phyloP scores from a whole-genome alignment of 306 rosid species.

The Begonia loranthoides region DNA sequence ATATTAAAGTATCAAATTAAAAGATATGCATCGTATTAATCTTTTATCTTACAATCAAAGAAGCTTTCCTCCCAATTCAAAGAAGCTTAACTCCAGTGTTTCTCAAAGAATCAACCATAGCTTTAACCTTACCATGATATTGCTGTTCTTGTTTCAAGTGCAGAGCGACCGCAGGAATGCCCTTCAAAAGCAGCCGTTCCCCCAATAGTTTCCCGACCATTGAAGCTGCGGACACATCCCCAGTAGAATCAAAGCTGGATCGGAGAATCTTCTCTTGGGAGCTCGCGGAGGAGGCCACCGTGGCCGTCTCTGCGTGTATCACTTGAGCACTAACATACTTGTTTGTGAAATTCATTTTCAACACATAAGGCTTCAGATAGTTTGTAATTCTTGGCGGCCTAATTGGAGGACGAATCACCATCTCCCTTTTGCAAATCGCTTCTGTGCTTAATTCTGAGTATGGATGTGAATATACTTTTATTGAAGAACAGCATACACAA shows the following conservation, averaged over 20 bases:
- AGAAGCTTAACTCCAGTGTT: conserved; percentile 63
- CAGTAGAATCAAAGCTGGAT: conserved; percentile 39
- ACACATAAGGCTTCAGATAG: conserved; percentile 72
- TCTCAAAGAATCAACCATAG: conserved; percentile 64
- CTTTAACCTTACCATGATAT: conserved; percentile 90
- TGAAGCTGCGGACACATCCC: conserved; percentile 85
- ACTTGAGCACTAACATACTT: conserved; percentile 72
- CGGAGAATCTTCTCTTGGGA: conserved; percentile 67
- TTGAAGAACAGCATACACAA: too few species aligned
- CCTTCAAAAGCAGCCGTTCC: conserved; percentile 52
- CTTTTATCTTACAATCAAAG: background rate
- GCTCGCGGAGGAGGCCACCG: conserved; percentile 70
- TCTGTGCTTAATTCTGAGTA: background rate
- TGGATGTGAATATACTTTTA: background rate
- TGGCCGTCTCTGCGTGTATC: conserved; percentile 70
- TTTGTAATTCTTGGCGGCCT: conserved; percentile 44
- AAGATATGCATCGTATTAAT: too few species aligned
- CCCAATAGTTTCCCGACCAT: conserved; percentile 77
- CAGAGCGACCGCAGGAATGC: conserved; percentile 63
- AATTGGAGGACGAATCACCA: conserved; percentile 69
- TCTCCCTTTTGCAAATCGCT: background rate
- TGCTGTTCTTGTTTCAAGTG: conserved; percentile 85
- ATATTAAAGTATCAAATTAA: too few species aligned
- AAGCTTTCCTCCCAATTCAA: conserved; percentile 14
- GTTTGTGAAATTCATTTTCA: conserved; percentile 84